A percentile compares a stretch with the other conserved stretches of the same genome.
Evolutionary conservation across 2,329 filamentous ascomycete species (phyloP).

Genomic region (Domatiomyces catenatus): DNA sequence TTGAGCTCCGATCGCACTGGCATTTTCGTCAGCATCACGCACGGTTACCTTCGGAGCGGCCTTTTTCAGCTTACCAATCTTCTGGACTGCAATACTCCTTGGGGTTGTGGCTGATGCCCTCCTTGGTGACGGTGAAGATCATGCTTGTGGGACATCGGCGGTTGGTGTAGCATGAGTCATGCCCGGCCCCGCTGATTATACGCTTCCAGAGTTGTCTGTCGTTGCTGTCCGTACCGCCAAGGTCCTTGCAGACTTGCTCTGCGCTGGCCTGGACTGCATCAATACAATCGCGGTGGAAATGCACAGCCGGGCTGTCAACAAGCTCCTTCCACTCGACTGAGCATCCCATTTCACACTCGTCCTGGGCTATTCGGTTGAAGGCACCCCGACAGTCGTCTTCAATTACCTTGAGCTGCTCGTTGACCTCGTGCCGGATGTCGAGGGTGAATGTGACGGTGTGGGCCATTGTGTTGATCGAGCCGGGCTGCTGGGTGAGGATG

Average conservation of each 20-base stretch:
- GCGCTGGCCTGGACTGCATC: conserved; percentile 47
- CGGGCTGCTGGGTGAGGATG: conserved; percentile 50
- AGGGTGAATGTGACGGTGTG: conserved; percentile 16
- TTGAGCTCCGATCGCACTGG: conserved; percentile 20
- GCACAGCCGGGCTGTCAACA: conserved; percentile 32
- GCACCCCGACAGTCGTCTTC: conserved; percentile 12
- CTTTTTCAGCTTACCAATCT: conserved; percentile 28
- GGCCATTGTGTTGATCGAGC: conserved; percentile 49
- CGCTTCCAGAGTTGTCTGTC: conserved; percentile 21
- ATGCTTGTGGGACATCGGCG: conserved; percentile 47
- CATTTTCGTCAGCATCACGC: conserved; percentile 1
- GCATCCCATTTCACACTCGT: conserved; percentile 17
- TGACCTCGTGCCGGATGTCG: conserved; percentile 13
- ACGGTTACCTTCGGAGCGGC: neutral
- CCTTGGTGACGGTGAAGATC: conserved; percentile 52
- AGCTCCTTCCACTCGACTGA: conserved; percentile 16
- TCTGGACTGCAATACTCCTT: conserved; percentile 46
- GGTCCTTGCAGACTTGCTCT: conserved; percentile 33
- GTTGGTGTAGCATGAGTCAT: conserved; percentile 49
- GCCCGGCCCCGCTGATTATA: conserved; percentile 50
- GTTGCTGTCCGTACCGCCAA: conserved; percentile 28
- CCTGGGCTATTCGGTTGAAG: conserved; percentile 14
- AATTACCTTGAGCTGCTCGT: conserved; percentile 13
- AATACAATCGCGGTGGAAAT: conserved; percentile 56
- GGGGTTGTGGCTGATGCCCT: conserved; percentile 50